These are phyloP conservation scores for Cercophora samala DNA, from an alignment of 495 filamentous ascomycete species.

Conservation along the genomic window DNA sequence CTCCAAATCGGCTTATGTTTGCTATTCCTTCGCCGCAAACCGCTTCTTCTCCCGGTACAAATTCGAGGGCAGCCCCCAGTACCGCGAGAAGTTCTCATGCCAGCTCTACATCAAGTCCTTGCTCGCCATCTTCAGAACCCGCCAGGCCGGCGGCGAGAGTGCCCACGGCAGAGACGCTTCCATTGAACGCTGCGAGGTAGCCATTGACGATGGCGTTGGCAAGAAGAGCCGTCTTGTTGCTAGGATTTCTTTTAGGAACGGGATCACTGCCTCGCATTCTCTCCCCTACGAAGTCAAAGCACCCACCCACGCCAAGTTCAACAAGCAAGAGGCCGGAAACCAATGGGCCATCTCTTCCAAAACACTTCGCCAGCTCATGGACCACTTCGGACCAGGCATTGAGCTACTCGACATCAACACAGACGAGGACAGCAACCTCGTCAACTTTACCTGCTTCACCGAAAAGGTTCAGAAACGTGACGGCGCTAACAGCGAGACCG, in stretches of 20 bases:
- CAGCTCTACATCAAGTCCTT: conserved; percentile 47
- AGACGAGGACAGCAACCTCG: conserved; percentile 49
- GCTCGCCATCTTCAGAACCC: conserved; percentile 44
- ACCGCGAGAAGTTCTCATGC: conserved; percentile 50
- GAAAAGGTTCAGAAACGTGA: conserved; percentile 64
- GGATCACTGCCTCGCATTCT: conserved; percentile 87
- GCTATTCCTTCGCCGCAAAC: conserved; percentile 66
- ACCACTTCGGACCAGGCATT: conserved; percentile 86
- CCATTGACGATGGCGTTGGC: conserved; percentile 68
- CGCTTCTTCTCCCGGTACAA: conserved; percentile 82
- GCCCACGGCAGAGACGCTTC: conserved; percentile 57
- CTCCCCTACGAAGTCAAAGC: conserved; percentile 82
- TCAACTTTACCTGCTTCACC: conserved; percentile 89
- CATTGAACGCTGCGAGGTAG: conserved; percentile 83
- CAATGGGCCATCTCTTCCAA: conserved; percentile 74
- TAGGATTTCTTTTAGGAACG: conserved; percentile 81
- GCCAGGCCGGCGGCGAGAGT: conserved; percentile 35
- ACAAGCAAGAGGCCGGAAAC: conserved; percentile 64
- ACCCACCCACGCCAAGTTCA: conserved; percentile 84
- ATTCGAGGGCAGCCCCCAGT: conserved; percentile 49
- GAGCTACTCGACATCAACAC: conserved; percentile 88
- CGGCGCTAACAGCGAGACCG: conserved; percentile 77
- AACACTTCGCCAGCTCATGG: conserved; percentile 76
- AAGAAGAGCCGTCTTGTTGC: conserved; percentile 79
- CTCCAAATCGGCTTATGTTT: conserved; percentile 90